Conservation (phyloP, 1,284 basidiomycete species). For the Cryptococcus sp. region DNA sequence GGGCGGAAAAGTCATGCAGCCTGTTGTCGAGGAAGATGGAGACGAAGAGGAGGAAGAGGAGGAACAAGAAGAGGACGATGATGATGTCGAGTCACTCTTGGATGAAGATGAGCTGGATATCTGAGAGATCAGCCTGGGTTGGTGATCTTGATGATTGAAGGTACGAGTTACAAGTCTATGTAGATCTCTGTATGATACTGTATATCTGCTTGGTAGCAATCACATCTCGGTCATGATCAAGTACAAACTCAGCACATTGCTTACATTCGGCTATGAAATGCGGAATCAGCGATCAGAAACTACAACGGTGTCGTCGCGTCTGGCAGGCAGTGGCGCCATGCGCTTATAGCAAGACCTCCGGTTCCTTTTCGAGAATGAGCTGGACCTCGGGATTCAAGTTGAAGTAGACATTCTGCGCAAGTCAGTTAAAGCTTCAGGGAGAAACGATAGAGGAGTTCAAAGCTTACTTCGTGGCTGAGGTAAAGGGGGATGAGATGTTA, state of each 20-base stretch:
- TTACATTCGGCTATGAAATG: no score
- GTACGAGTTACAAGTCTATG: no score
- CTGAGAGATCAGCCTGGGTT: not conserved
- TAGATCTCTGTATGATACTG: no score
- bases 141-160: no score
- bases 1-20: constrained; percentile 11
- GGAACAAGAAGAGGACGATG: constrained; percentile 23
- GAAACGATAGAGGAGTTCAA: no score
- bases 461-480: not conserved
- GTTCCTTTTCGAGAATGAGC: constrained; percentile 25
- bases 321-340: not conserved
- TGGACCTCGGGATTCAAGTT: constrained; percentile 39
- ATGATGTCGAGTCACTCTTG: constrained; percentile 30
- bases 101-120: constrained; percentile 21
- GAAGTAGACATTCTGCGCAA: constrained; percentile 30
- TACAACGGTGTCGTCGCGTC: no score
- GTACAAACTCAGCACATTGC: no score
- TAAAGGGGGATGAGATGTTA: no score
- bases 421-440: no score
- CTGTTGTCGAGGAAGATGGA: constrained; percentile 22
- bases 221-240: not conserved
- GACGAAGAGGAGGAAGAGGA: constrained; percentile 20
- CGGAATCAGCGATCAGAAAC: no score
- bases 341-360: constrained; percentile 8
- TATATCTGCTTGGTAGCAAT: constrained; percentile 2